These are phyloP conservation scores for Rhodomyrtus psidioides DNA, from an alignment of 441 rosid species.

Conservation along the genomic window DNA sequence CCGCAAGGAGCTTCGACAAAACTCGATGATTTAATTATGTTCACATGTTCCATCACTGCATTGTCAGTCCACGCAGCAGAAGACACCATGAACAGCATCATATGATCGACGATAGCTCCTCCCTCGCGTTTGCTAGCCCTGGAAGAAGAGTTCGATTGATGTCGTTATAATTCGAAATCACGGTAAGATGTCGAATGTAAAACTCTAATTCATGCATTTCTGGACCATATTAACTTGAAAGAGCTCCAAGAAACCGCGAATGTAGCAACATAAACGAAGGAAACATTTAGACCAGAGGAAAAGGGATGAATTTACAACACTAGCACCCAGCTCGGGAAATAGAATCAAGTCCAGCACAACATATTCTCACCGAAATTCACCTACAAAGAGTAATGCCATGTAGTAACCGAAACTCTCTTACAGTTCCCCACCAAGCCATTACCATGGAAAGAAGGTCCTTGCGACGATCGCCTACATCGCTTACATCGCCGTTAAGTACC, in stretches of 20 bases:
- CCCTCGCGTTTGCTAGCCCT: not conserved
- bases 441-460: not conserved
- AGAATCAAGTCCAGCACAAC: not conserved
- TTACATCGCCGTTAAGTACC: constrained; percentile 66
- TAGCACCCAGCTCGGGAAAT: not conserved
- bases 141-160: not conserved
- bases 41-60: not conserved
- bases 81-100: not conserved
- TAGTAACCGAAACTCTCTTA: constrained; percentile 4
- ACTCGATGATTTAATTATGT: not conserved
- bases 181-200: not conserved
- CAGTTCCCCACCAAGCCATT: constrained; percentile 5
- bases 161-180: not conserved
- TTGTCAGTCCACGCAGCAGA: not conserved
- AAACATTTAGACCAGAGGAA: not conserved
- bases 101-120: not conserved
- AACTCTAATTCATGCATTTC: not conserved
- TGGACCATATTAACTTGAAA: not conserved
- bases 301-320: not conserved
- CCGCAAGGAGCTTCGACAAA: not conserved
- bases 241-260: not conserved
- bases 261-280: not conserved
- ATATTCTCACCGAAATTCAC: constrained; percentile 14
- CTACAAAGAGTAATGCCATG: not conserved
- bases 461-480: not conserved